Conservation (phyloP, 352 stramenopile genomes). For the Pythium grandisporangium region DNA sequence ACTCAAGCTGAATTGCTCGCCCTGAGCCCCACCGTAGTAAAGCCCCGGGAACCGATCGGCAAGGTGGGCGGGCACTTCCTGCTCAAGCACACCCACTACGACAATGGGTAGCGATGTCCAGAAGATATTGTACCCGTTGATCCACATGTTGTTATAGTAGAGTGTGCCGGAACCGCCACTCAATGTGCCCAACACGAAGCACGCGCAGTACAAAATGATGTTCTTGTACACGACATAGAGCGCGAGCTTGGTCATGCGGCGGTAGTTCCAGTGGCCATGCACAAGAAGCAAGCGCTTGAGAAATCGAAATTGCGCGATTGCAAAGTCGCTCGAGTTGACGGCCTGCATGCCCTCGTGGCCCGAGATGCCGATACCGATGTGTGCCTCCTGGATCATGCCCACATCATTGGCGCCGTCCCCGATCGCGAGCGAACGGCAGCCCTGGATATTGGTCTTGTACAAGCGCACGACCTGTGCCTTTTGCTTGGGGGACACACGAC, state of each 20-base stretch:
- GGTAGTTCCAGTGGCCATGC: constrained; percentile 98
- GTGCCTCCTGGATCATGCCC: constrained; percentile 98
- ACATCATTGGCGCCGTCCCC: constrained; percentile 99
- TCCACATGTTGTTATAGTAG: constrained; percentile 87
- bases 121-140: constrained; percentile 96
- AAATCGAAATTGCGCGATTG: constrained; percentile 98
- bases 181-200: constrained; percentile 85
- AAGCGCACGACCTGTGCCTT: constrained; percentile 86
- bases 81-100: constrained; percentile 71
- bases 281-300: constrained; percentile 94
- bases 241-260: constrained; percentile 92
- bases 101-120: constrained; percentile 91
- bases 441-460: constrained; percentile 77
- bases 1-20: constrained; percentile 71
- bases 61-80: constrained; percentile 63
- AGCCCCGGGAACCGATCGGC: constrained; percentile 72
- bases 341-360: constrained; percentile 98
- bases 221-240: constrained; percentile 99
- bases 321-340: constrained; percentile 97
- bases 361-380: constrained; percentile 98
- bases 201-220: constrained; percentile 81
- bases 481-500: constrained; percentile 88
- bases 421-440: constrained; percentile 91
- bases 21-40: constrained; percentile 70
- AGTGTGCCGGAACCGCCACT: constrained; percentile 69